Evolutionary conservation across 805 yeast genomes (phyloP), one percentile per base, ranked within the genome.

Genomic region (Sungouiozyma intestinalis): DNA sequence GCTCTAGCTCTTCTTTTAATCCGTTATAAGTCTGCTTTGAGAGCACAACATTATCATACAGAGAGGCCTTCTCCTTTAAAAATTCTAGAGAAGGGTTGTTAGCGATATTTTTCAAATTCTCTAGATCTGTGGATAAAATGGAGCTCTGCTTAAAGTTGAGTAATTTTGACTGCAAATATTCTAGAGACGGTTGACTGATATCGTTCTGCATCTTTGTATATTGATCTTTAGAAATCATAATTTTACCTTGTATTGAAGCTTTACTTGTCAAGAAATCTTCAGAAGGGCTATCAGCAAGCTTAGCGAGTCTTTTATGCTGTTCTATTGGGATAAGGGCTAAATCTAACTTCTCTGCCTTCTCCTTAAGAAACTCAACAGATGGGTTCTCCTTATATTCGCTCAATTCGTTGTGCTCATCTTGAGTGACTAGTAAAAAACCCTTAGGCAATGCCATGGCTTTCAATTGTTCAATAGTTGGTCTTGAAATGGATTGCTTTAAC

Each of bases 271-370:
- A 33, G 36, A 34, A 45, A 3, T 43, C 46, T 8, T 35, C 36
- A 3, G 32, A 11, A 19, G 43, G 43, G 16, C 38, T 29, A 24
- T 46, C 45, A 7, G 27, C 16, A 2, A 48, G 40, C 19, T 39
- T 33, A 18, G 40, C 13, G 15, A 53, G 14, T 14, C 39, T 34
- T n/a, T 44, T 39, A 31, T 50, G 45, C 6, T 46, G 48, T 2
- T 40, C 43, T 4, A 38, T 32, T 18, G 51, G 40, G 5, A 67
- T 38, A 11, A 64, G 39, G 27, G 45, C 43, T 29, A 50, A 44
- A 14, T 58, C 57, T 6, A 50, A 39, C 1, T 47, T 39, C 15
- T 40, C 35, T 1, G 53, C 45, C 24, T 49, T 43, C 16, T 45
- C 41, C 19, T 36, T 36, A 19, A 47, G 29, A 21, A 38, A 46